Percentiles rank a stretch among this genome's conserved stretches.
phyloP scores from a whole-genome alignment of 148 eudicot species.

The Heliosperma pusillum region DNA sequence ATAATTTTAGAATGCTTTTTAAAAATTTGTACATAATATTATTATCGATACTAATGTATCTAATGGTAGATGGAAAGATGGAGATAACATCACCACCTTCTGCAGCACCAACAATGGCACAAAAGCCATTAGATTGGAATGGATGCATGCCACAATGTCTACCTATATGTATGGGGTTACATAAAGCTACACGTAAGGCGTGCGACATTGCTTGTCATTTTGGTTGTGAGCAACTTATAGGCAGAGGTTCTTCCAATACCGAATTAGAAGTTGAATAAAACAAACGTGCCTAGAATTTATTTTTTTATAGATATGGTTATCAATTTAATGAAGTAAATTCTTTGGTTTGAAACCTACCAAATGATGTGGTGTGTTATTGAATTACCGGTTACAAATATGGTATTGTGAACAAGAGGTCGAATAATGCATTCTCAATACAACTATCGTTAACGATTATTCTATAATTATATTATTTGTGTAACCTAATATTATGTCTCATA shows the following conservation, averaged over 20 bases:
- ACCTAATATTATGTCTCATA: no score
- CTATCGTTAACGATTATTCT: no score
- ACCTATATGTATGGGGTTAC: conserved; percentile 16
- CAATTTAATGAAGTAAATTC: no score
- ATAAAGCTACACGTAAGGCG: neutral
- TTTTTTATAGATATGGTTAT: no score
- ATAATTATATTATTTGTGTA: no score
- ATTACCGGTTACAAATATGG: no score
- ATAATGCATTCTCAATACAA: no score
- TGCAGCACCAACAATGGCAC: neutral
- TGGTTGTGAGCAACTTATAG: conserved; percentile 19
- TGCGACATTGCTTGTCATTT: conserved; percentile 11
- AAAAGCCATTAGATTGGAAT: conserved; percentile 17
- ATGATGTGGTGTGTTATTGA: no score
- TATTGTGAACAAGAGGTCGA: no score
- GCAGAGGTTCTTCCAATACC: neutral
- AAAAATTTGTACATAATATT: neutral
- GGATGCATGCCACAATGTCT: conserved; percentile 29
- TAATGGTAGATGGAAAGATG: neutral
- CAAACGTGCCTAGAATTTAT: no score
- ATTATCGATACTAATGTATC: neutral
- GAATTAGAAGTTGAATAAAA: conserved; percentile 14
- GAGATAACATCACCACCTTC: conserved; percentile 4
- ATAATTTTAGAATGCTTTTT: neutral
- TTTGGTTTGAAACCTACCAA: no score